A percentile compares a stretch with the other conserved stretches of the same genome.
phyloP scores from a whole-genome alignment of 176 grass and related monocot genomes.

The Oropetium thomaeum region DNA sequence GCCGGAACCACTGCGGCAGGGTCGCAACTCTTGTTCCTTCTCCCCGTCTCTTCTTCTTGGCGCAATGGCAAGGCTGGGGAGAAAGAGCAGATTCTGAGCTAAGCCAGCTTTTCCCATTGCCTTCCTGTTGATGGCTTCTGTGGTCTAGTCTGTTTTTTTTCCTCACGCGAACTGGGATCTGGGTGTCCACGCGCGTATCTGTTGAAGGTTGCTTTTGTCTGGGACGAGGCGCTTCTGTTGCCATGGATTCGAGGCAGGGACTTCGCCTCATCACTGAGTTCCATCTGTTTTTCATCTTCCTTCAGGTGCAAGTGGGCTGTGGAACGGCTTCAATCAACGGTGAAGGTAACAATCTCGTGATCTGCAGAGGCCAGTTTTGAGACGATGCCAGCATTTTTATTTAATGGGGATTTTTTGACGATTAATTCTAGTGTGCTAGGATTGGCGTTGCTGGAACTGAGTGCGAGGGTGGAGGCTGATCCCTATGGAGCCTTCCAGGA shows the following conservation, averaged over 20 bases:
- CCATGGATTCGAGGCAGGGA: slow-evolving; percentile 33
- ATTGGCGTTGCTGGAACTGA: slow-evolving; percentile 68
- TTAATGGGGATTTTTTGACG: slow-evolving; percentile 9
- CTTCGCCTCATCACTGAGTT: not conserved
- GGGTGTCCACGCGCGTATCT: slow-evolving; percentile 8
- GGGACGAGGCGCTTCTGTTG: slow-evolving; percentile 4
- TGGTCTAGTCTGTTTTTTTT: not conserved
- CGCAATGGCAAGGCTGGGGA: not conserved
- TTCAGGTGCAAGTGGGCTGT: slow-evolving; percentile 2
- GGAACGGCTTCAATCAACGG: slow-evolving; percentile 21
- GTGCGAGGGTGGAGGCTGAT: slow-evolving; percentile 64
- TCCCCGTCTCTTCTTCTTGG: slow-evolving; percentile 1
- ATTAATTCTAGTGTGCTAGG: slow-evolving; percentile 29
- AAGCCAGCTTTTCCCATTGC: slow-evolving; percentile 26
- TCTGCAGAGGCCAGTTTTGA: not conserved
- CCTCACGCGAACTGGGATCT: not conserved
- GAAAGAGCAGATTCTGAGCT: not conserved
- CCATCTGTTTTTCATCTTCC: slow-evolving; percentile 24
- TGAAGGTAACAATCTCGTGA: slow-evolving; percentile 22
- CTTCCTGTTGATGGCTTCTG: not conserved
- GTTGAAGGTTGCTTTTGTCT: not conserved
- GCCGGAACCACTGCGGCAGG: slow-evolving; percentile 25
- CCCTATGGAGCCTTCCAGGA: slow-evolving; percentile 66
- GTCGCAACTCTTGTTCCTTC: not conserved
- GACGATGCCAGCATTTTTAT: not conserved